Evolutionary conservation across 441 rosid genomes (phyloP), one percentile per base, ranked within the genome.

Genomic region (Populus hybrid): DNA sequence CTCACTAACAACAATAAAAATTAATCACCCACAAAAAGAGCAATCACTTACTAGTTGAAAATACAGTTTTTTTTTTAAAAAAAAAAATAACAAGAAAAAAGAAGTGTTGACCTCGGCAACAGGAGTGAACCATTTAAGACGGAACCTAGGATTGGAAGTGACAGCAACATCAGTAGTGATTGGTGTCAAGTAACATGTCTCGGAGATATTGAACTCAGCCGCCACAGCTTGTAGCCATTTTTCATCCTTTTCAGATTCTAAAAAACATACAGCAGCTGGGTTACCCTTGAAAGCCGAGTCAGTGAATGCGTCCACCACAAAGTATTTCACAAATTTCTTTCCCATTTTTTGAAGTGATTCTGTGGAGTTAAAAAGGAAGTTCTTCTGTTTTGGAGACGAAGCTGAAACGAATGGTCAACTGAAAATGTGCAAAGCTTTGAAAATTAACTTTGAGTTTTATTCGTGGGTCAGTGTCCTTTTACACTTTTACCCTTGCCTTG

Each of bases 101-200:
- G 0, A 40, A 40, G 50, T 0, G 6, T 4, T 1, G 64, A 92
- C 95, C 97, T 93, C 99, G 16, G 82, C 64, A 2, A 82, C 81
- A 28, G 98, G 95, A 23, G 97, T 91, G 83, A 94, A 93, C 97
- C 95, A 94, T 35, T 95, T 86, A 72, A 93, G 98, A 73, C 70
- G 69, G 77, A 90, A 91, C 74, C 90, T 87, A 31, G 90, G 87
- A 75, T 42, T 72, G 4, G 86, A 50, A 56, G 76, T 4, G 38
- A 2, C 11, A 14, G 36, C 9, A 23, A 61, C 80, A 36, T 85
- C 74, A 64, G 31, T 68, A 36, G 77, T 14, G 42, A 84, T 53
- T n/a, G 74, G 84, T 66, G 85, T 88, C 79, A 90, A 83, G 78
- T 87, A 95, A 81, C 91, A 72, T 26, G 97, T 92, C 74, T 81